Conservation (phyloP, 129 eudicot genomes). For the Mikania micrantha region DNA sequence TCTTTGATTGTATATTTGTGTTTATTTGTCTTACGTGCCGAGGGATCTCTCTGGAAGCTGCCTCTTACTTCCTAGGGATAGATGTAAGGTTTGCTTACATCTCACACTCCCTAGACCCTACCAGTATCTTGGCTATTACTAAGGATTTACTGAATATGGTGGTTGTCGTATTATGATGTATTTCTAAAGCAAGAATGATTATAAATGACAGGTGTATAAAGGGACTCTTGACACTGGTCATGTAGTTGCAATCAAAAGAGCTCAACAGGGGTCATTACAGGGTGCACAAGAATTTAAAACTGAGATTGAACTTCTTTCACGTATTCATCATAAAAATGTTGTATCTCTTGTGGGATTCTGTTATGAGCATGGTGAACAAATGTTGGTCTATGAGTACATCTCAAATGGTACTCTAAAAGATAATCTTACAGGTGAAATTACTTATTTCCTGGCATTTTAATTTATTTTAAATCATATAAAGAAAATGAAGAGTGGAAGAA, state of each 20-base stretch:
- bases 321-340: conserved; percentile 84
- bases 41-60: no score
- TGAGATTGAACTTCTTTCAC: conserved; percentile 78
- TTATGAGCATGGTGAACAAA: conserved; percentile 82
- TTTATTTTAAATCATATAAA: not conserved
- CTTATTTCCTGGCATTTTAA: not conserved
- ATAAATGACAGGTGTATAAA: conserved; percentile 61
- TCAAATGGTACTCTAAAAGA: conserved; percentile 71
- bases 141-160: no score
- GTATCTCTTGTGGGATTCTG: conserved; percentile 89
- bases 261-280: conserved; percentile 83
- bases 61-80: no score
- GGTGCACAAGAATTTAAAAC: conserved; percentile 81
- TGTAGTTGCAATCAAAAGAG: conserved; percentile 77
- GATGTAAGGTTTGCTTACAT: no score
- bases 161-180: no score
- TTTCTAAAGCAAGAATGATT: conserved; percentile 1
- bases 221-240: conserved; percentile 54
- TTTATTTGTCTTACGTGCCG: no score
- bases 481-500: not conserved
- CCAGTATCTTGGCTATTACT: no score
- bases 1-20: no score
- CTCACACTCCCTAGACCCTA: no score
- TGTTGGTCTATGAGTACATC: conserved; percentile 76
- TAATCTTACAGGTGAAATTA: conserved; percentile 56